Evolutionary conservation across 768 basidiomycete species (phyloP).

Genomic region (Zangia roseola): DNA sequence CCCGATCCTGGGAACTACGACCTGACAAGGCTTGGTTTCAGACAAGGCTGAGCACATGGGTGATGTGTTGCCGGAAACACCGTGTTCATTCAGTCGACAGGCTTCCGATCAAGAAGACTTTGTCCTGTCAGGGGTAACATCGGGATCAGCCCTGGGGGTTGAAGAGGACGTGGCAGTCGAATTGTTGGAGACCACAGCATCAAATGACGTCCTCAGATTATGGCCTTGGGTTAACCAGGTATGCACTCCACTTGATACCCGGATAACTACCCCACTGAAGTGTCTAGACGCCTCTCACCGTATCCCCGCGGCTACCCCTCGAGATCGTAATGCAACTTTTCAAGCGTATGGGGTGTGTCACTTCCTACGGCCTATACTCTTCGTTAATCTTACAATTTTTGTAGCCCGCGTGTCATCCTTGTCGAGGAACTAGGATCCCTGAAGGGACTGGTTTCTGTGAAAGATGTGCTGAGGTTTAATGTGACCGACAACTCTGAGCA

Average conservation of each 20-base stretch:
- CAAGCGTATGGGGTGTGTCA: slow-evolving; percentile 91
- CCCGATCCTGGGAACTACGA: neutral
- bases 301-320: slow-evolving; percentile 86
- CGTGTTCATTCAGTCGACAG: slow-evolving; percentile 62
- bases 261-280: neutral
- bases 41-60: slow-evolving; percentile 71
- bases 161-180: slow-evolving; percentile 71
- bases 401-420: slow-evolving; percentile 92
- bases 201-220: slow-evolving; percentile 59
- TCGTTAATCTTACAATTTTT: neutral
- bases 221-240: slow-evolving; percentile 98
- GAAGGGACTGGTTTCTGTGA: slow-evolving; percentile 88
- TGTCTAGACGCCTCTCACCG: slow-evolving; percentile 85
- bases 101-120: slow-evolving; percentile 54
- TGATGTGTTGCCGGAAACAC: slow-evolving; percentile 60
- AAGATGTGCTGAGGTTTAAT: slow-evolving; percentile 91
- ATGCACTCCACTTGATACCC: slow-evolving; percentile 2
- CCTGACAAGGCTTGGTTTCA: slow-evolving; percentile 32
- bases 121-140: slow-evolving; percentile 40
- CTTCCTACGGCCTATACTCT: neutral
- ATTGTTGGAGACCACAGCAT: slow-evolving; percentile 58
- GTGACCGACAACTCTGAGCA: slow-evolving; percentile 52
- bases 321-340: slow-evolving; percentile 98
- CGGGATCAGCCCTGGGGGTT: slow-evolving; percentile 52
- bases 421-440: slow-evolving; percentile 85